Conservation (phyloP, 768 basidiomycete species). For the Mycena galericulata region DNA sequence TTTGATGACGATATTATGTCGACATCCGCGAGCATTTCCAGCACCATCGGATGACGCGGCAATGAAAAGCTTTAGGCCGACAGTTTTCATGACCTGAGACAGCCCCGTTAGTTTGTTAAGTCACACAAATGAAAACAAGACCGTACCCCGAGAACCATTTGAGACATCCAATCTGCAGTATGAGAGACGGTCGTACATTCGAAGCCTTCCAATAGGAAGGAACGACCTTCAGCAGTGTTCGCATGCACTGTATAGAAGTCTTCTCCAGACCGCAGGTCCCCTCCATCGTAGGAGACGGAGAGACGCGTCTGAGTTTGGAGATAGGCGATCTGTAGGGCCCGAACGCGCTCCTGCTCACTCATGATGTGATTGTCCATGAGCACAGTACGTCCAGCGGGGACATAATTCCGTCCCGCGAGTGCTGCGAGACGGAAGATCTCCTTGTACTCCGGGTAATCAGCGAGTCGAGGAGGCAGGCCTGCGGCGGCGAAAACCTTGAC, state of each 20-base stretch:
- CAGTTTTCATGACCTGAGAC: not conserved
- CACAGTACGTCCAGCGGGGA: slow-evolving; percentile 38
- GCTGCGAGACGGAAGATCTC: slow-evolving; percentile 26
- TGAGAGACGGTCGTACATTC: slow-evolving; percentile 6
- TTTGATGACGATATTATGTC: not conserved
- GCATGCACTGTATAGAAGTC: slow-evolving; percentile 8
- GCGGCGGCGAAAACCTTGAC: slow-evolving; percentile 40
- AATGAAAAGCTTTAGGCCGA: not conserved
- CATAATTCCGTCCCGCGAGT: slow-evolving; percentile 31
- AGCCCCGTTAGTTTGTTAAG: not conserved
- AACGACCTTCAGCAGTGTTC: not conserved
- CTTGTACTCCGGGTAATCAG: slow-evolving; percentile 41
- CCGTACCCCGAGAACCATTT: not conserved
- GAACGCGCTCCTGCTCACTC: slow-evolving; percentile 37
- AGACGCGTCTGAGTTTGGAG: slow-evolving; percentile 32
- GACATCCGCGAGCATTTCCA: slow-evolving; percentile 3
- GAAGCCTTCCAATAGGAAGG: not conserved
- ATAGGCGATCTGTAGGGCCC: slow-evolving; percentile 26
- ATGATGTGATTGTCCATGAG: slow-evolving; percentile 41
- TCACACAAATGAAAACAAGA: not conserved
- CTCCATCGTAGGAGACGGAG: slow-evolving; percentile 41
- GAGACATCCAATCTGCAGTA: slow-evolving; percentile 4
- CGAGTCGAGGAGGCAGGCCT: too few species aligned
- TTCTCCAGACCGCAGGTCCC: not conserved
- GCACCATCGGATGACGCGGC: not conserved